Evolutionary conservation across 257 asterid species (phyloP), one percentile per base, ranked within the genome.

Genomic region (Cordia subcordata): DNA sequence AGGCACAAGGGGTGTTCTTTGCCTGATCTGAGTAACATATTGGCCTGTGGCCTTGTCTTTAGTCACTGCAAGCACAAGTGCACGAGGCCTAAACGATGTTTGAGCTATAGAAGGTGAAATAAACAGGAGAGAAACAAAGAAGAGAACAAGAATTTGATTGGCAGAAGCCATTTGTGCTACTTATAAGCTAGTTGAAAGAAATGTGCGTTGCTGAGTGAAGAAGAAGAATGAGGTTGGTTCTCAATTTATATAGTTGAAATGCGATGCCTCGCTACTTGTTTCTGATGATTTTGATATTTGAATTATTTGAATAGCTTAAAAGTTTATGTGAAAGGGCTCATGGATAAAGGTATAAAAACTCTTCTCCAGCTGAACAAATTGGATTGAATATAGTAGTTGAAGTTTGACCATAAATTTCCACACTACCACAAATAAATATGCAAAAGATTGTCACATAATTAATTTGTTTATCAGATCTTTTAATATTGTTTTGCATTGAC

Each of bases 1-100:
- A 4, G 69, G 53, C 11, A 69, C 63, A 5, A 64, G 56, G 1
- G 79, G 79, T 40, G 79, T 74, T 65, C 75, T 74, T 60, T 69
- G 75, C 27, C 46, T 62, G 49, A 74, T 55, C n/a, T 61, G 68
- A 5, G 72, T 56, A 45, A 57, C 27, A 65, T 74, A 74, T 56
- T 74, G 75, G 5, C 56, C 65, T 14, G 75, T 69, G 8, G 75
- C 12, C 6, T 75, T 56, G 61, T 74, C 75, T 35, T 60, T 68
- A 20, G 51, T 59, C 9, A 68, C 55, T 14, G 65, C 49, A 19
- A 74, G 66, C 15, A 74, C 20, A 13, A 74, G 61, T 20, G 69
- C 65, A 6, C 32, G 38, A 2, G 77, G 69, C 57, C 52, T 45
- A 10, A 50, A 42, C 13, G 75, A 59, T 33, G 22, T 59, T 64